Conservation (phyloP, 768 basidiomycete species). For the Lactarius indigo region DNA sequence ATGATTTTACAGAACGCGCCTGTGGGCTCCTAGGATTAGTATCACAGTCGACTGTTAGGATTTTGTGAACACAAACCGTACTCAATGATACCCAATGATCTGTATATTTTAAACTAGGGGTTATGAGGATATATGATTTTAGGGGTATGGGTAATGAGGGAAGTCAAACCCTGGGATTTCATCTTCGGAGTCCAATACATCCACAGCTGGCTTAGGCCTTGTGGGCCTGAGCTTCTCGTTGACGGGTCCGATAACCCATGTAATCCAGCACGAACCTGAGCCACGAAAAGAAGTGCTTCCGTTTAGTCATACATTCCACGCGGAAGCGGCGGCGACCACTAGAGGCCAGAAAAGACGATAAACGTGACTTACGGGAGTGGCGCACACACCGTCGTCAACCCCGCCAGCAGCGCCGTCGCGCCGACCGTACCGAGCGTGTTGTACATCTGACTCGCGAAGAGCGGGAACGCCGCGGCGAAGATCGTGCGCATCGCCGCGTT, state of each 20-base stretch:
- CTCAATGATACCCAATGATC: no score
- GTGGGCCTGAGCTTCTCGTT: neutral
- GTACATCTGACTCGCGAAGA: conserved; percentile 41
- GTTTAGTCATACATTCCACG: neutral
- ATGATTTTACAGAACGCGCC: no score
- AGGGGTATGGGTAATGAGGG: no score
- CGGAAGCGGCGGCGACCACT: neutral
- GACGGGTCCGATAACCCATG: neutral
- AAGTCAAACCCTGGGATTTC: no score
- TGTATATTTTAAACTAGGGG: no score
- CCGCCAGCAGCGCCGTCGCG: conserved; percentile 39
- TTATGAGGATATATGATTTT: no score
- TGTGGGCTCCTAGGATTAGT: no score
- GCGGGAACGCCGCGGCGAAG: conserved; percentile 41
- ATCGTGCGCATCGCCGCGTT: conserved; percentile 48
- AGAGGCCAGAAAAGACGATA: neutral
- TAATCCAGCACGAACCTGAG: conserved; percentile 5
- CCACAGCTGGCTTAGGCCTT: neutral
- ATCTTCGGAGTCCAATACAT: no score
- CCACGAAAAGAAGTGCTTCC: neutral
- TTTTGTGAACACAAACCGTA: no score
- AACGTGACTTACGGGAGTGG: conserved; percentile 47
- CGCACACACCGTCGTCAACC: conserved; percentile 35
- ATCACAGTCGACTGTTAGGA: no score
- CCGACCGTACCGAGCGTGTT: conserved; percentile 36